Conservation (phyloP, 164 flowering plant species). For the grape (Vitis vinifera) region ASM3070453v1 NC_081805.1:4945501-4946000, state of each 20-base stretch:
- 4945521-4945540: neutral
- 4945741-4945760: constrained; percentile 68
- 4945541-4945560: constrained; percentile 57
- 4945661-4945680: constrained; percentile 61
- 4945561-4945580: constrained; percentile 65
- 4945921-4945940: constrained; percentile 56
- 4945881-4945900: constrained; percentile 19
- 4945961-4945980: constrained; percentile 8
- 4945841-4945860: constrained; percentile 57
- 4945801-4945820: constrained; percentile 31
- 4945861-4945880: constrained; percentile 27
- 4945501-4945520: neutral
- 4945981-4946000: constrained; percentile 70
- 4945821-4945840: constrained; percentile 61
- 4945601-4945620: constrained; percentile 58
- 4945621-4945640: constrained; percentile 61
- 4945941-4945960: constrained; percentile 2
- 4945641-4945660: constrained; percentile 62
- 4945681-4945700: constrained; percentile 62
- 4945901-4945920: constrained; percentile 56
- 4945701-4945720: constrained; percentile 60
- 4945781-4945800: constrained; percentile 51
- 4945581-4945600: constrained; percentile 64
- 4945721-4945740: constrained; percentile 73
- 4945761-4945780: constrained; percentile 92